Evolutionary conservation across 345 rosid species (phyloP).

Genomic region (Clarkia xantiana): DNA sequence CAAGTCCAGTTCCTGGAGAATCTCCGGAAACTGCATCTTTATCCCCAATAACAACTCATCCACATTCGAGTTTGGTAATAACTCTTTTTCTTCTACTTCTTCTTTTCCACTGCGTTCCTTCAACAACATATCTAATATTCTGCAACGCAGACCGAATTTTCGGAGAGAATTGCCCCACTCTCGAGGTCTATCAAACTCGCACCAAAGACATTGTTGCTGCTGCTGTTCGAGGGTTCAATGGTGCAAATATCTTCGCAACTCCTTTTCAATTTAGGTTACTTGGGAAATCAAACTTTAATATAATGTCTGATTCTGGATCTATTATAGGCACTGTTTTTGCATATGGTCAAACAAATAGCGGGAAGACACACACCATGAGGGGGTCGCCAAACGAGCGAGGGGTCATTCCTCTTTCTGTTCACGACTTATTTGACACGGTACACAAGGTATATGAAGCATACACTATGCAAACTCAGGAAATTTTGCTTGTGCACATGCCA

Average conservation of each 20-base stretch:
- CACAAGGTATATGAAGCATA: conserved; percentile 32
- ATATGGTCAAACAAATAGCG: conserved; percentile 91
- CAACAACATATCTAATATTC: neutral
- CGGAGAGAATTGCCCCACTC: conserved; percentile 49
- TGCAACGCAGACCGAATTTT: conserved; percentile 44
- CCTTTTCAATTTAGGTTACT: neutral
- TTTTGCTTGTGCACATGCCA: neutral
- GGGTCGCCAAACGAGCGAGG: conserved; percentile 69
- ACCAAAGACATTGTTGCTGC: conserved; percentile 67
- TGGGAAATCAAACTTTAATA: neutral
- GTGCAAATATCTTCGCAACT: conserved; percentile 15
- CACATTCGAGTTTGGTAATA: conserved; percentile 61
- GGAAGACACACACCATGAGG: conserved; percentile 95
- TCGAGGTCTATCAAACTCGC: conserved; percentile 53
- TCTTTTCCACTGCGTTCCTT: neutral
- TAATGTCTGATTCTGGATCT: neutral
- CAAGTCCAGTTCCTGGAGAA: conserved; percentile 67
- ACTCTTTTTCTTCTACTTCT: conserved; percentile 1
- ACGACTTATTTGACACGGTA: conserved; percentile 50
- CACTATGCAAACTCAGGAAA: neutral
- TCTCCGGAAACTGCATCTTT: conserved; percentile 53
- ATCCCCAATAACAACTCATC: conserved; percentile 35
- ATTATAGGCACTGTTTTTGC: conserved; percentile 84
- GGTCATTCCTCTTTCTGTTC: conserved; percentile 75
- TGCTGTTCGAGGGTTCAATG: conserved; percentile 87